Evolutionary conservation across 139 green algal species (phyloP).

Genomic region (Volvox reticuliferus): DNA sequence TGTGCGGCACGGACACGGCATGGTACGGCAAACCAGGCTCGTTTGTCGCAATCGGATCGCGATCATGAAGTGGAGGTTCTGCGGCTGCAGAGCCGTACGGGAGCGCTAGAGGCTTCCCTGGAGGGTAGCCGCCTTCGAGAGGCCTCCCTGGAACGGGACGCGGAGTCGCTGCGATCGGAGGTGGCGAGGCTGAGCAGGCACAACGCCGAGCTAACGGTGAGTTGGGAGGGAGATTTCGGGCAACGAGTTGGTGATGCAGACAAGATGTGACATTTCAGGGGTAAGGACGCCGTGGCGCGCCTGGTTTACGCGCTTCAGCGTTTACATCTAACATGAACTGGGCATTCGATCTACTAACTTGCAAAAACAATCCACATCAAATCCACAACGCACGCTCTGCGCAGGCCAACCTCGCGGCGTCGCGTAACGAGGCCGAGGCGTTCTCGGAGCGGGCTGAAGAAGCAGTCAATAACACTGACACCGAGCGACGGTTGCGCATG

Average conservation of each 20-base stretch:
- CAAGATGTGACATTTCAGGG: not conserved
- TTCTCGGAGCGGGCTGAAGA: constrained; percentile 26
- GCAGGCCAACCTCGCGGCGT: constrained; percentile 13
- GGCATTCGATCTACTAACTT: not conserved
- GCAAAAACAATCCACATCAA: not conserved
- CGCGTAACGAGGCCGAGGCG: not conserved
- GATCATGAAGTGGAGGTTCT: constrained; percentile 42
- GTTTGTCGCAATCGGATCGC: not conserved
- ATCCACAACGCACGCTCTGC: not conserved
- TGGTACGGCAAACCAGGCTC: not conserved
- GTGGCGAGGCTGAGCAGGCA: not conserved
- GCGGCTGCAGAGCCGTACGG: constrained; percentile 9
- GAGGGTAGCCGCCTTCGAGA: constrained; percentile 33
- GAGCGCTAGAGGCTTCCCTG: constrained; percentile 37
- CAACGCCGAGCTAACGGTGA: constrained; percentile 5
- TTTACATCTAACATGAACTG: not conserved
- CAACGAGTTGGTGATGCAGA: not conserved
- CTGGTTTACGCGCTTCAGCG: not conserved
- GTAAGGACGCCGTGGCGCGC: not conserved
- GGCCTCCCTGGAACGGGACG: not conserved
- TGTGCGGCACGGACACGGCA: too few species aligned
- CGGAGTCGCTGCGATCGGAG: constrained; percentile 11
- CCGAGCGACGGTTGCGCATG: constrained; percentile 34
- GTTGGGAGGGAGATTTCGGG: not conserved
- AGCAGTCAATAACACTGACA: not conserved